phyloP scores from a whole-genome alignment of 2,329 filamentous ascomycete species.

The Sporothrix curviconia region DNA sequence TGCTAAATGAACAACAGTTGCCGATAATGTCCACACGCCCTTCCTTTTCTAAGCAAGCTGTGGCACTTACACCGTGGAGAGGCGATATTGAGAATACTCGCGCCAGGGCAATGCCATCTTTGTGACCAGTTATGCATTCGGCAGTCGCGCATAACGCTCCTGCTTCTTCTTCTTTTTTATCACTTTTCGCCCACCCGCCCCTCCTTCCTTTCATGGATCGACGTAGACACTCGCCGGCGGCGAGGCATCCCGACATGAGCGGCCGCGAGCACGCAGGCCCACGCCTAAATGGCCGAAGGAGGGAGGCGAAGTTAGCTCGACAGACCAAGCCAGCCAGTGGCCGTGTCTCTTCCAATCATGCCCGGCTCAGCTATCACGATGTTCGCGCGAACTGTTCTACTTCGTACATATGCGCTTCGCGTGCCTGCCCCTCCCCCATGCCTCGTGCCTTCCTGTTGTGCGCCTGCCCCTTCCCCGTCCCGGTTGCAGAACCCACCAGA shows the following conservation, averaged over 20 bases:
- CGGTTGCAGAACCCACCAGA: background rate
- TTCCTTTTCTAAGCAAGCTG: no score
- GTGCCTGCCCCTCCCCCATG: constrained; percentile 5
- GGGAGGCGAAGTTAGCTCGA: background rate
- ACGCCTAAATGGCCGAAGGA: background rate
- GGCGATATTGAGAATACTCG: no score
- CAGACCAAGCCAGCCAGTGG: background rate
- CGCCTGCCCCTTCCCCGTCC: constrained; percentile 4
- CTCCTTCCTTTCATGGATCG: constrained; percentile 7
- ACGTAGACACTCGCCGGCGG: background rate
- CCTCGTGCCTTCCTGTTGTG: constrained; percentile 4
- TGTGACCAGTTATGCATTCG: no score
- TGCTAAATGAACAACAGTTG: no score
- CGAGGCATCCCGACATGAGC: background rate
- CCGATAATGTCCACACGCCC: no score
- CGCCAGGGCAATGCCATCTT: no score
- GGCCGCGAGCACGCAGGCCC: no score
- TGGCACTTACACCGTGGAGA: no score
- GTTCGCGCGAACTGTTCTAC: constrained; percentile 7
- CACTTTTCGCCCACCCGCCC: background rate
- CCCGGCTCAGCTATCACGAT: constrained; percentile 16
- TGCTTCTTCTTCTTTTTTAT: background rate
- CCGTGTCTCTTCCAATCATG: constrained; percentile 18
- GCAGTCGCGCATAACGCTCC: background rate
- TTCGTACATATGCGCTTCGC: constrained; percentile 6